Percentiles rank a stretch among this genome's conserved stretches.
Evolutionary conservation across 75 land plant genomes (phyloP).

Genomic region (Azolla pinnata): DNA sequence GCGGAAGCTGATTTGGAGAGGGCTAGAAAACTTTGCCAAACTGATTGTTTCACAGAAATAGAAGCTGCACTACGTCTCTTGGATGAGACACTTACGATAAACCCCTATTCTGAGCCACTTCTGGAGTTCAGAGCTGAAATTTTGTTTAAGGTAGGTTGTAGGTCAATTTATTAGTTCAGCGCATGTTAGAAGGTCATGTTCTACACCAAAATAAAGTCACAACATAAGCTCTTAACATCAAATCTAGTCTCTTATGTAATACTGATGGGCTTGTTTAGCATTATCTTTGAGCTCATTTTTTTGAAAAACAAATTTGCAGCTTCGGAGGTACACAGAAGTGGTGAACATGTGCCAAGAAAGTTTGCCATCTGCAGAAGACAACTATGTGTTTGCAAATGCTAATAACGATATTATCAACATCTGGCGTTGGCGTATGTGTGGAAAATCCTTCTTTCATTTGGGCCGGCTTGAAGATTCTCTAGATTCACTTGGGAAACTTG

Average conservation of each 20-base stretch:
- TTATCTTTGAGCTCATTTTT: too few relatives aligned
- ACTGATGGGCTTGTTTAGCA: too few relatives aligned
- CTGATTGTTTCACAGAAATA: slow-evolving; percentile 24
- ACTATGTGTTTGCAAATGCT: slow-evolving; percentile 15
- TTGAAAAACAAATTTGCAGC: too few relatives aligned
- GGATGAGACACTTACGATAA: slow-evolving; percentile 51
- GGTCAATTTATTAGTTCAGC: too few relatives aligned
- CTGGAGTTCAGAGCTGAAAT: slow-evolving; percentile 78
- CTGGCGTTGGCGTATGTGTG: slow-evolving; percentile 42
- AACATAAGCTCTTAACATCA: too few relatives aligned
- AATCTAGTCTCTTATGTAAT: too few relatives aligned
- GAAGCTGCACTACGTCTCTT: slow-evolving; percentile 45
- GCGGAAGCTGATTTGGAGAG: slow-evolving; percentile 33
- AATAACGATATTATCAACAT: slow-evolving; percentile 10
- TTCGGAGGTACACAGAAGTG: slow-evolving; percentile 45
- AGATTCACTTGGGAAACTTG: neutral
- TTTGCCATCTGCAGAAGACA: slow-evolving; percentile 33
- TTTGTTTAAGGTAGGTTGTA: too few relatives aligned
- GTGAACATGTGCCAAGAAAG: slow-evolving; percentile 54
- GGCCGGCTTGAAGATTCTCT: slow-evolving; percentile 59
- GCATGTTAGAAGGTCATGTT: too few relatives aligned
- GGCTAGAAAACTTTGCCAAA: slow-evolving; percentile 32
- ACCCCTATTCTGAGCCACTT: slow-evolving; percentile 60
- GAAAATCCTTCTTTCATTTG: slow-evolving; percentile 43
- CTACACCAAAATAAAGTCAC: too few relatives aligned